Base-by-base conservation (phyloP, 2,329 filamentous ascomycete species). In the Pseudogymnoascus sp. region DNA sequence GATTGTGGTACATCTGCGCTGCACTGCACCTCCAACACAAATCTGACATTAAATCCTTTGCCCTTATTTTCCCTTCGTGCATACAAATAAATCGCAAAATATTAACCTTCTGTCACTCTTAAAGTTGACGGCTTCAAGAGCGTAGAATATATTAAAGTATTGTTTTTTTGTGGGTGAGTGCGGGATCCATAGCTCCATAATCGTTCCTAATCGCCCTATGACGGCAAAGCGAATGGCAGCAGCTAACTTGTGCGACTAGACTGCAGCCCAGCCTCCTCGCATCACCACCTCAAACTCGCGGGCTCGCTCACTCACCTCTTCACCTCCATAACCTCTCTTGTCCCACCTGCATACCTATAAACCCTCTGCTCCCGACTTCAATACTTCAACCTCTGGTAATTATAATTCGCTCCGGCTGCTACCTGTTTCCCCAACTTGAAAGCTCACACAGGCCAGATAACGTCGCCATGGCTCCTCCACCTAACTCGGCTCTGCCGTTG, bases 391-490 rank as follows among this genome's bases (percentile, higher is more conserved):
- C 16, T 56, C 28, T 56, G 50, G 50, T 56, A 56, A 56, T 33
- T 56, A 56, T 22, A 22, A 7, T 35, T 4, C 14, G 16, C n/a
- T 56, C 50, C 28, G 2, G 16, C 50, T 56, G 16, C 50, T 33
- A 35, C 50, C n/a, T 38, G 59, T 22, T 28, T 24, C 19, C 19
- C 19, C 35, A 10, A 41, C 35, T 43, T 7, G 26, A 24, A 43
- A 60, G 59, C 59, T 60, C 33, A 38, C 59, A 56, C 46, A 56
- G 50, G 50, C 50, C 50, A 56, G 50, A 56, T 56, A 3, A 56
- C 50, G 50, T 50, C 59, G 65, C 65, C 65, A 74, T 74, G 72
- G 68, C 72, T 63, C 72, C 71, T 43, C 71, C 70, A 63, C 72
- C 73, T 62, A 71, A 71, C 19, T 67, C 68, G 10, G 65, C 69